Evolutionary conservation across 345 rosid genomes (phyloP).

Genomic region (Diplotaxis tenuifolia): DNA sequence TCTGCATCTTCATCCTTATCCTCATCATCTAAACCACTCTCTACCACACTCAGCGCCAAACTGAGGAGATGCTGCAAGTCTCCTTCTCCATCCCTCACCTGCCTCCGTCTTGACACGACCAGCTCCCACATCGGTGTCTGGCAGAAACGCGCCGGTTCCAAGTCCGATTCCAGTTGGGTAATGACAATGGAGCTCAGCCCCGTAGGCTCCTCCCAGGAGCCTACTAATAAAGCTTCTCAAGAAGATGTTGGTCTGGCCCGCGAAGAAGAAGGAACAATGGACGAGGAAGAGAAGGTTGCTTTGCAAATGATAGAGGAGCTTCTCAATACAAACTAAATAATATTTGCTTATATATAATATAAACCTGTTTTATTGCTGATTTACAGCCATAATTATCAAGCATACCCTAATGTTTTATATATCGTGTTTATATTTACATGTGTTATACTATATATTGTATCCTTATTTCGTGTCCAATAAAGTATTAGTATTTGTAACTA

Average conservation of each 20-base stretch:
- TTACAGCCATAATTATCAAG: constrained; percentile 21
- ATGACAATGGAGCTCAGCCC: constrained; percentile 68
- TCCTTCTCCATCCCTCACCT: constrained; percentile 71
- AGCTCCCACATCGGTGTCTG: constrained; percentile 76
- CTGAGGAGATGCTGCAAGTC: constrained; percentile 59
- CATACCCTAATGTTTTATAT: constrained; percentile 2
- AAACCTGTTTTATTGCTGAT: constrained; percentile 12
- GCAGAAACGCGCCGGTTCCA: constrained; percentile 72
- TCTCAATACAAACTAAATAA: constrained; percentile 58
- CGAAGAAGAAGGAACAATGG: constrained; percentile 40
- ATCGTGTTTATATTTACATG: constrained; percentile 4
- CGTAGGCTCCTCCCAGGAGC: not conserved
- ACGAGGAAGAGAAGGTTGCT: constrained; percentile 68
- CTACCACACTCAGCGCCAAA: constrained; percentile 58
- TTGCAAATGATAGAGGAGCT: constrained; percentile 96
- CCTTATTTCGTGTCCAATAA: constrained; percentile 15
- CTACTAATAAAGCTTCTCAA: constrained; percentile 3
- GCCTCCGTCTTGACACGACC: constrained; percentile 70
- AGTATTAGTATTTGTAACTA: constrained; percentile 15
- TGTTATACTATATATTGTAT: not conserved
- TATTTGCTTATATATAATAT: constrained; percentile 1
- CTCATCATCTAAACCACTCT: constrained; percentile 38
- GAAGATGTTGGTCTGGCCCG: constrained; percentile 13
- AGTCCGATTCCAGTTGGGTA: constrained; percentile 64
- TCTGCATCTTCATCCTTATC: no score